A percentile compares a stretch with the other conserved stretches of the same genome.
phyloP scores from a whole-genome alignment of 768 basidiomycete genomes.

The Candolleomyces efflorescens region DNA sequence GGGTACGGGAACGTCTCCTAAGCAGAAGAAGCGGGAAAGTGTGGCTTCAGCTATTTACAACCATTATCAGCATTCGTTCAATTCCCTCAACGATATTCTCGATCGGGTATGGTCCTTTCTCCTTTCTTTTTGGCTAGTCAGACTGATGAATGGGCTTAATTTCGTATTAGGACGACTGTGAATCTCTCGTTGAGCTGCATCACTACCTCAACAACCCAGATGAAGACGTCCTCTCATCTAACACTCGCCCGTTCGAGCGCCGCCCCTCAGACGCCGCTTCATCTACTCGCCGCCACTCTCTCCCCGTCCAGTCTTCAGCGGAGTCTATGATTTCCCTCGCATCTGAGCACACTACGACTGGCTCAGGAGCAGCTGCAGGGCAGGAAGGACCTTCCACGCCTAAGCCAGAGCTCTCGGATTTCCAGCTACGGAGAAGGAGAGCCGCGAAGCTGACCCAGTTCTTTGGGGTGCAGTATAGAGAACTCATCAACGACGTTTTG shows the following conservation, averaged over 20 bases:
- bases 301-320: slow-evolving; percentile 61
- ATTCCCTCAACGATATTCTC: slow-evolving; percentile 76
- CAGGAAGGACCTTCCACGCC: slow-evolving; percentile 22
- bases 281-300: slow-evolving; percentile 57
- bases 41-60: slow-evolving; percentile 53
- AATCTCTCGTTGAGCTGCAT: slow-evolving; percentile 71
- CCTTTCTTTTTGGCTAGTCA: not conserved
- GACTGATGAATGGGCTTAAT: slow-evolving; percentile 6
- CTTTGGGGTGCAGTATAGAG: slow-evolving; percentile 83
- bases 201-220: slow-evolving; percentile 47
- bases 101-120: slow-evolving; percentile 64
- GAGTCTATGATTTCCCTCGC: slow-evolving; percentile 43
- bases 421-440: slow-evolving; percentile 67
- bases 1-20: not conserved
- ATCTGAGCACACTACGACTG: slow-evolving; percentile 44
- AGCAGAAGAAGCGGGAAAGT: not conserved
- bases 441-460: slow-evolving; percentile 85
- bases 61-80: slow-evolving; percentile 77
- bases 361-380: too few species aligned
- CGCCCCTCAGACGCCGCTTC: slow-evolving; percentile 25
- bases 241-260: slow-evolving; percentile 16
- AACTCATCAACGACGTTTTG: slow-evolving; percentile 70
- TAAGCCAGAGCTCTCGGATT: slow-evolving; percentile 45
- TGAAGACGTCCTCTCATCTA: slow-evolving; percentile 7
- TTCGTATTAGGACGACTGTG: slow-evolving; percentile 62